A percentile compares a stretch with the other conserved stretches of the same genome.
Evolutionary conservation across 768 basidiomycete species (phyloP).

Genomic region (Kwoniella pini): DNA sequence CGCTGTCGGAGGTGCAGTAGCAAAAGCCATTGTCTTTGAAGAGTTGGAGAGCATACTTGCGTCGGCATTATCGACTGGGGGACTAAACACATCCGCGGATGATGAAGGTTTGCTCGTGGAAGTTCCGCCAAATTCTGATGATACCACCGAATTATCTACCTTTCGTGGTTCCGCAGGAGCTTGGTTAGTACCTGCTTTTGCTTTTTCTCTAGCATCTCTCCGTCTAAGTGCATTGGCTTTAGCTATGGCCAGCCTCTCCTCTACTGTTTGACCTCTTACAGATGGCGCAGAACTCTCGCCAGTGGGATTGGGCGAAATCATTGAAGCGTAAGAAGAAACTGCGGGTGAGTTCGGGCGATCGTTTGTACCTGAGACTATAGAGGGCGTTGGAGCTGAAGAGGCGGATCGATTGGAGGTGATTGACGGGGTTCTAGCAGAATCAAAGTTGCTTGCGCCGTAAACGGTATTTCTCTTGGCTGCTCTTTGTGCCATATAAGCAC

Average conservation of each 20-base stretch:
- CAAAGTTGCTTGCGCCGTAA: constrained; percentile 13
- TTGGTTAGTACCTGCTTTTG: constrained; percentile 15
- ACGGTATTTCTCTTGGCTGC: constrained; percentile 24
- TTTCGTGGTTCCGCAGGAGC: neutral
- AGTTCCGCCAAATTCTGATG: constrained; percentile 8
- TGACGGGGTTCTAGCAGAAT: constrained; percentile 9
- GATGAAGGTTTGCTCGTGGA: neutral
- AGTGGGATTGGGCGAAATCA: constrained; percentile 37
- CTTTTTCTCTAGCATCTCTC: constrained; percentile 40
- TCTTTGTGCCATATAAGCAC: constrained; percentile 27
- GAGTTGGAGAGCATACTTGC: neutral
- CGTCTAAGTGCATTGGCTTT: constrained; percentile 45
- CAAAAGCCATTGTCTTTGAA: neutral
- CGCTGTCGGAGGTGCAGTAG: neutral
- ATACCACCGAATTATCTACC: neutral
- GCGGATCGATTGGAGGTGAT: constrained; percentile 16
- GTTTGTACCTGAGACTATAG: neutral
- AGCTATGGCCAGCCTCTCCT: constrained; percentile 45
- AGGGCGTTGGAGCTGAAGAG: constrained; percentile 4
- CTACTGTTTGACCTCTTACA: constrained; percentile 27
- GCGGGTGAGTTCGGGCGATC: constrained; percentile 29
- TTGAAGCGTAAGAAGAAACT: constrained; percentile 26
- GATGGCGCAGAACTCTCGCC: constrained; percentile 33
- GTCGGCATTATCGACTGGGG: constrained; percentile 11
- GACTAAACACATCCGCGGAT: constrained; percentile 29